A percentile compares a stretch with the other conserved stretches of the same genome.
Conservation (phyloP, 2,329 filamentous ascomycete genomes). For the Penicillium sp. region DNA sequence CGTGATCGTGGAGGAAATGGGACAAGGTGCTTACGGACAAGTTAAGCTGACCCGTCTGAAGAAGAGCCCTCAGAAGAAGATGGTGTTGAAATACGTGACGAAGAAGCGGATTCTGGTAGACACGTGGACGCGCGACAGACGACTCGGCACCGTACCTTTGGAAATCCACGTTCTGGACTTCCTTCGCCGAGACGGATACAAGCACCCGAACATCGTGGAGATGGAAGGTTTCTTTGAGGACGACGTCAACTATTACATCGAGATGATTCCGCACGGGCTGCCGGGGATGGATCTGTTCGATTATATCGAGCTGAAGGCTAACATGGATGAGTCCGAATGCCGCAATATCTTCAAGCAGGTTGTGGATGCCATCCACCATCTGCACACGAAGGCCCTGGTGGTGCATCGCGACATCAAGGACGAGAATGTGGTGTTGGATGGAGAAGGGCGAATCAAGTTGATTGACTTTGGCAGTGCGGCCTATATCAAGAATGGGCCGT, state of each 20-base stretch:
- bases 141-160: slow-evolving; percentile 86
- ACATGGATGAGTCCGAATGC: slow-evolving; percentile 93
- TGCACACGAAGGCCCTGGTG: slow-evolving; percentile 84
- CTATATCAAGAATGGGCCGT: slow-evolving; percentile 96
- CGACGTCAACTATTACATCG: slow-evolving; percentile 87
- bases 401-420: slow-evolving; percentile 99
- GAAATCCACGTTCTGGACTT: slow-evolving; percentile 98
- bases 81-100: slow-evolving; percentile 96
- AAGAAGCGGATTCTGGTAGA: slow-evolving; percentile 95
- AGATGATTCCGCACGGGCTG: slow-evolving; percentile 88
- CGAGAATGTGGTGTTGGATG: slow-evolving; percentile 94
- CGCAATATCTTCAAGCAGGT: slow-evolving; percentile 95
- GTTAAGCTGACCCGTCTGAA: slow-evolving; percentile 92
- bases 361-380: slow-evolving; percentile 78
- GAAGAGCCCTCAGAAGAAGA: slow-evolving; percentile 67
- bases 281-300: slow-evolving; percentile 99
- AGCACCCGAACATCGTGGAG: slow-evolving; percentile 63
- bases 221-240: slow-evolving; percentile 66
- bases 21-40: slow-evolving; percentile 94
- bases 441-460: slow-evolving; percentile 90
- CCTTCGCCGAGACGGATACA: slow-evolving; percentile 66
- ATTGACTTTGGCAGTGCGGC: slow-evolving; percentile 98
- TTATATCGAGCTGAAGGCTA: slow-evolving; percentile 92
- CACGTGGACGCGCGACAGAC: slow-evolving; percentile 93
- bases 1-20: slow-evolving; percentile 93